phyloP scores from a whole-genome alignment of 129 eudicot genomes.

The Flaveria brownii region DNA sequence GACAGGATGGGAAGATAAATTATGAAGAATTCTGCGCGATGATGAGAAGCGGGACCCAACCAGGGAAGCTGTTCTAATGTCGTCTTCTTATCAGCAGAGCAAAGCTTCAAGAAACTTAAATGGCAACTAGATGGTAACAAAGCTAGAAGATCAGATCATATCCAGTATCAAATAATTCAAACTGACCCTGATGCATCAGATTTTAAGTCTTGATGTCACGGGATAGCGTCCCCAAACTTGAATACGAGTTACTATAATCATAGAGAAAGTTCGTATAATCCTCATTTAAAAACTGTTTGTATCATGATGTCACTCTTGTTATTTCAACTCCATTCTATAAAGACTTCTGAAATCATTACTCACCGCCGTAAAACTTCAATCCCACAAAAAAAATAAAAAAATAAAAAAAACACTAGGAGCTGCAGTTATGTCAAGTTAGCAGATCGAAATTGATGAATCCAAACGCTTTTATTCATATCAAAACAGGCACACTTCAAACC shows the following conservation, averaged over 20 bases:
- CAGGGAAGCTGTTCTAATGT: slow-evolving; percentile 50
- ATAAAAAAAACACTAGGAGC: background rate
- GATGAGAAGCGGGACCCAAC: slow-evolving; percentile 79
- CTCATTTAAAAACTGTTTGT: background rate
- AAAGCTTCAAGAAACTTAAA: slow-evolving; percentile 19
- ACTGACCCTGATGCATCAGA: background rate
- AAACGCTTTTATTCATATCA: background rate
- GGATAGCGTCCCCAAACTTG: background rate
- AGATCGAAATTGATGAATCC: background rate
- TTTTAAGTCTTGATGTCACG: background rate
- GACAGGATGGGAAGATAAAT: slow-evolving; percentile 84
- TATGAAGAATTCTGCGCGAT: slow-evolving; percentile 70
- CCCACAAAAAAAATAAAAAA: background rate
- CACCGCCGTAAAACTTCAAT: background rate
- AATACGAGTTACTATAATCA: slow-evolving; percentile 13
- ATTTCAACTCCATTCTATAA: background rate
- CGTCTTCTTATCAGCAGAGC: slow-evolving; percentile 9
- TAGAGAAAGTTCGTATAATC: slow-evolving; percentile 22
- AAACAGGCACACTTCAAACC: background rate
- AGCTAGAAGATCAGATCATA: slow-evolving; percentile 20
- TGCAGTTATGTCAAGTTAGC: background rate
- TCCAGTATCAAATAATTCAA: background rate
- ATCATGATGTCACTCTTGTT: slow-evolving; percentile 3
- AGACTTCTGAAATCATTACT: background rate
- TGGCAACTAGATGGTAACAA: slow-evolving; percentile 15